phyloP scores from a whole-genome alignment of 768 basidiomycete genomes.

The Cystobasidium tubakii region DNA sequence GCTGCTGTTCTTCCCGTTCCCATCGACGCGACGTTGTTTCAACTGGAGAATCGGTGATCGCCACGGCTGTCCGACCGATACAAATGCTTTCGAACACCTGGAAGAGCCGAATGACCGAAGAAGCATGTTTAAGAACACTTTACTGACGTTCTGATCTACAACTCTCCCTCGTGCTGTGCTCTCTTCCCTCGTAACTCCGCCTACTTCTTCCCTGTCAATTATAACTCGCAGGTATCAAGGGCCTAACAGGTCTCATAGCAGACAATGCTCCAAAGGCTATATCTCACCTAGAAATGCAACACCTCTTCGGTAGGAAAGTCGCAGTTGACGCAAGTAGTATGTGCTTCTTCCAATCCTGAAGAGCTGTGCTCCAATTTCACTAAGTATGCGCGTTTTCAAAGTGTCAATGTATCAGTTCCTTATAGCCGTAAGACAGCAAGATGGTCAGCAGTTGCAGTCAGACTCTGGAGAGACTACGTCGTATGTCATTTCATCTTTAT shows the following conservation, averaged over 20 bases:
- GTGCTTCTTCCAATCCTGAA: background rate
- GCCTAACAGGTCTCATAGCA: conserved; percentile 78
- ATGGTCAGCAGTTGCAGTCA: conserved; percentile 93
- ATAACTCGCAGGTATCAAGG: conserved; percentile 75
- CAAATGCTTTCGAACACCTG: background rate
- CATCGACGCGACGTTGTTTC: background rate
- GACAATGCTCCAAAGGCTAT: conserved; percentile 85
- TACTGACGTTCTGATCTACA: background rate
- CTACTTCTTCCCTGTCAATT: too few relatives aligned
- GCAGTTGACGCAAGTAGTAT: conserved; percentile 74
- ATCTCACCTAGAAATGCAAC: conserved; percentile 48
- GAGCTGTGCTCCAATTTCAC: conserved; percentile 19
- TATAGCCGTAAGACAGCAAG: conserved; percentile 91
- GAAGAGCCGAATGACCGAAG: background rate
- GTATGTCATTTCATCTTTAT: conserved; percentile 47
- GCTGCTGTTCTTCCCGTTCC: background rate
- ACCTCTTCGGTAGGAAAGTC: conserved; percentile 90
- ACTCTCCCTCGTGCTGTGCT: too few relatives aligned
- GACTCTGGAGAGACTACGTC: conserved; percentile 96
- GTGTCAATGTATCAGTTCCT: conserved; percentile 92
- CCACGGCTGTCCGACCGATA: background rate
- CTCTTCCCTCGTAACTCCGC: too few relatives aligned
- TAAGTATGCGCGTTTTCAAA: conserved; percentile 9
- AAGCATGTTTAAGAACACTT: background rate
- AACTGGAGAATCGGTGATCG: background rate